These are phyloP conservation scores for Clausena lansium DNA, from an alignment of 345 rosid genomes.

Conservation along the genomic window DNA sequence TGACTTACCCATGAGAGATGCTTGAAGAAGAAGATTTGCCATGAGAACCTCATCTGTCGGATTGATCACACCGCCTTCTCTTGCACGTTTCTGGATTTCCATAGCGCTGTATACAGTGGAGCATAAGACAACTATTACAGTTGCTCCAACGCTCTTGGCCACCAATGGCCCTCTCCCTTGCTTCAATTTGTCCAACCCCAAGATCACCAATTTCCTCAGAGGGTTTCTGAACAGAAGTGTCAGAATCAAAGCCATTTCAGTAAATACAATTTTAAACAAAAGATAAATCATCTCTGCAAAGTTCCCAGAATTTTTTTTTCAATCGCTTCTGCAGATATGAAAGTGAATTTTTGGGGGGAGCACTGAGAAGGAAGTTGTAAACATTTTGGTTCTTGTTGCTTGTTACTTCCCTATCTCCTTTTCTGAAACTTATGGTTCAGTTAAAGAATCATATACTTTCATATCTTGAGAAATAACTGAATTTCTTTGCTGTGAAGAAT, in stretches of 20 bases:
- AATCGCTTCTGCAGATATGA: neutral
- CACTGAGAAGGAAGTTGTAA: no score
- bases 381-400: neutral
- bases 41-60: conserved; percentile 48
- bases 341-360: neutral
- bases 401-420: conserved; percentile 2
- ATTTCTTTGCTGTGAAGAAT: conserved; percentile 8
- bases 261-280: conserved; percentile 31
- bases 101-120: conserved; percentile 17
- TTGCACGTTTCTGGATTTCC: conserved; percentile 27
- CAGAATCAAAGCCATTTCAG: conserved; percentile 38
- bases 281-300: conserved; percentile 36
- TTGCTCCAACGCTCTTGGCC: conserved; percentile 38
- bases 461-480: neutral
- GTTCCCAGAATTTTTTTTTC: neutral
- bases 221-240: conserved; percentile 38
- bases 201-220: conserved; percentile 36
- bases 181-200: conserved; percentile 36
- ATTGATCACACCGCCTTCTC: conserved; percentile 32
- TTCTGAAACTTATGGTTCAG: conserved; percentile 8
- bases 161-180: conserved; percentile 45
- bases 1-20: conserved; percentile 49
- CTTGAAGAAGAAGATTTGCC: conserved; percentile 38
- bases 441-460: conserved; percentile 35
- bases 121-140: conserved; percentile 39